Evolutionary conservation across 2,329 filamentous ascomycete species (phyloP), one percentile per base, ranked within the genome.

Genomic region (Colletotrichum filicis): DNA sequence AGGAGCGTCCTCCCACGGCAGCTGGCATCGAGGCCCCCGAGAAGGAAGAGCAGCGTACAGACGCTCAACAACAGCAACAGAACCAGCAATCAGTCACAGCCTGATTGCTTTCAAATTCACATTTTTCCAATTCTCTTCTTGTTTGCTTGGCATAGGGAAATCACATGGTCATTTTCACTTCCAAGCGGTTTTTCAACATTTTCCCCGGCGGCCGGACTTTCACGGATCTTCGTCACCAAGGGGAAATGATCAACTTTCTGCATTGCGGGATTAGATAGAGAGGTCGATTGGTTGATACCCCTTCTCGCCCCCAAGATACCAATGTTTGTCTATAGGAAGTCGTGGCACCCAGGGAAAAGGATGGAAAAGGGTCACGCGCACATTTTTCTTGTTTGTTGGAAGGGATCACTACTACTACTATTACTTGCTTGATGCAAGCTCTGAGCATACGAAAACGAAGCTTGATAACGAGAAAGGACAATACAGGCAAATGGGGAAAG

Each of bases 231-330:
- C 42, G 42, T 49, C 42, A 52, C 3, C 11, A 14, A n/a, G 58
- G 35, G 16, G 4, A 28, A 64, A 42, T 59, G 53, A 53, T 19
- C 14, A 67, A 61, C 53, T 19, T 57, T 68, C 28, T 26, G 64
- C 57, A 63, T 68, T 66, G 37, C 70, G 64, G 56, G 37, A 67
- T 55, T 73, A 74, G 64, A 61, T 64, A 55, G 53, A 74, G 71
- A 74, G 58, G 65, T 74, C 55, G 63, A 58, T 67, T 60, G 71
- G 58, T 61, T 67, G 61, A 67, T 67, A 71, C 69, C 69, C 42
- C 58, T 67, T 58, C 58, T 57, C 60, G 22, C 53, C 24, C 24
- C 66, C 65, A 46, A 62, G 37, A 72, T 72, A 68, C 42, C 66
- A 68, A 24, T 59, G 24, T 30, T 63, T 72, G 65, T 59, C 30